Evolutionary conservation across 257 asterid genomes (phyloP).

Genomic region (Nicotiana sylvestris): DNA sequence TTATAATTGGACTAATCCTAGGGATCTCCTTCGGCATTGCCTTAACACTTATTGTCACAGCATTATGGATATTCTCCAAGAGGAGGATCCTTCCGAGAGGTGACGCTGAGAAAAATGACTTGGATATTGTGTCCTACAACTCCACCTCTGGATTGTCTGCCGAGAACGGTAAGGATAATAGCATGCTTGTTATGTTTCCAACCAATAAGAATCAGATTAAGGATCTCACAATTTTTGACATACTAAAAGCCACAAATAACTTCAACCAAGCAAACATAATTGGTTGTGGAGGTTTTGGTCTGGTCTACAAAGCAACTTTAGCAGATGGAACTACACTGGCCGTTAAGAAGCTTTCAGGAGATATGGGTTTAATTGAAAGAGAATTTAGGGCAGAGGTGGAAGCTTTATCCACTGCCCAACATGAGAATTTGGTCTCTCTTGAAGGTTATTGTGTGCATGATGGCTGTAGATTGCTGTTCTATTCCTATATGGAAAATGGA

Average conservation of each 20-base stretch:
- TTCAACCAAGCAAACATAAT: constrained; percentile 84
- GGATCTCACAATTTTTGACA: constrained; percentile 70
- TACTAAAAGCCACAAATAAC: constrained; percentile 78
- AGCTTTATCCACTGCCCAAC: constrained; percentile 88
- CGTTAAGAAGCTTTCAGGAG: constrained; percentile 92
- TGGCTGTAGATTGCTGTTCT: constrained; percentile 73
- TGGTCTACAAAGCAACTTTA: constrained; percentile 85
- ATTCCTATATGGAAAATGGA: constrained; percentile 92
- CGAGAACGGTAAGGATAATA: constrained; percentile 54
- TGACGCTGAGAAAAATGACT: constrained; percentile 43
- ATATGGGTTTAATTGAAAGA: constrained; percentile 91
- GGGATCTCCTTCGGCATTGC: constrained; percentile 60
- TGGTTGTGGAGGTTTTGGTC: constrained; percentile 95
- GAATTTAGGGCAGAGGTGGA: constrained; percentile 97
- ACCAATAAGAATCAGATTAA: constrained; percentile 45
- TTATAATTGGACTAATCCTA: constrained; percentile 54
- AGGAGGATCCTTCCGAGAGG: constrained; percentile 54
- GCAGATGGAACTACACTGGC: constrained; percentile 70
- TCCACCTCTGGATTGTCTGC: constrained; percentile 63
- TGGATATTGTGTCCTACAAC: constrained; percentile 52
- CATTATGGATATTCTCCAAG: constrained; percentile 64
- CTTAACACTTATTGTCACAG: constrained; percentile 49
- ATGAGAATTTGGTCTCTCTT: constrained; percentile 76
- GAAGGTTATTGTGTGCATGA: constrained; percentile 92
- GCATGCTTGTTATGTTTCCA: constrained; percentile 74